Conservation (phyloP, 768 basidiomycete genomes). For the Phylloporus arenicola region DNA sequence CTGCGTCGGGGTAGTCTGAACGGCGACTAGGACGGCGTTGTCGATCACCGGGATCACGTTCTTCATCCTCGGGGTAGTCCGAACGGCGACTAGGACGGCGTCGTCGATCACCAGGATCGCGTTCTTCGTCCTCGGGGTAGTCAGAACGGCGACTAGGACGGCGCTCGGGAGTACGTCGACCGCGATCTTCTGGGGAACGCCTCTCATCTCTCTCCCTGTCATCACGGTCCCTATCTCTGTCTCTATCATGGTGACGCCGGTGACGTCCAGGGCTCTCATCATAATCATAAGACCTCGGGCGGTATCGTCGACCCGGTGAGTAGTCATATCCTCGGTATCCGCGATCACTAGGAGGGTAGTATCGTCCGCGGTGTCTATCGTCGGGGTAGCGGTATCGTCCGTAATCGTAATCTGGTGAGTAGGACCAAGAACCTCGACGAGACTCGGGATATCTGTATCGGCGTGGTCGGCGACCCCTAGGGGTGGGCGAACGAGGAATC, state of each 20-base stretch:
- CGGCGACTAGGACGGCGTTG: slow-evolving; percentile 15
- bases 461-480: neutral
- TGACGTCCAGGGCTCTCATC: slow-evolving; percentile 6
- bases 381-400: slow-evolving; percentile 12
- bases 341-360: slow-evolving; percentile 16
- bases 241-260: neutral
- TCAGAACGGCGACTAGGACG: slow-evolving; percentile 15
- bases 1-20: slow-evolving; percentile 5
- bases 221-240: neutral
- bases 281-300: neutral
- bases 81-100: slow-evolving; percentile 17
- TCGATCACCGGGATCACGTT: slow-evolving; percentile 14
- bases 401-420: slow-evolving; percentile 15
- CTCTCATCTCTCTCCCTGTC: neutral
- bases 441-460: neutral
- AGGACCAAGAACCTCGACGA: slow-evolving; percentile 21
- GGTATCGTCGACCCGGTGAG: slow-evolving; percentile 10
- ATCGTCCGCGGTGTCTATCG: slow-evolving; percentile 9
- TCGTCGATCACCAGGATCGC: slow-evolving; percentile 11
- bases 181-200: slow-evolving; percentile 9
- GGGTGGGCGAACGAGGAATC: slow-evolving; percentile 6
- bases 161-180: neutral
- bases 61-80: slow-evolving; percentile 6
- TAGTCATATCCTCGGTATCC: slow-evolving; percentile 8
- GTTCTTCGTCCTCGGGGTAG: slow-evolving; percentile 9